These are phyloP conservation scores for Penicillium atrosanguineum DNA, from an alignment of 495 filamentous ascomycete genomes.

Conservation along the genomic window DNA sequence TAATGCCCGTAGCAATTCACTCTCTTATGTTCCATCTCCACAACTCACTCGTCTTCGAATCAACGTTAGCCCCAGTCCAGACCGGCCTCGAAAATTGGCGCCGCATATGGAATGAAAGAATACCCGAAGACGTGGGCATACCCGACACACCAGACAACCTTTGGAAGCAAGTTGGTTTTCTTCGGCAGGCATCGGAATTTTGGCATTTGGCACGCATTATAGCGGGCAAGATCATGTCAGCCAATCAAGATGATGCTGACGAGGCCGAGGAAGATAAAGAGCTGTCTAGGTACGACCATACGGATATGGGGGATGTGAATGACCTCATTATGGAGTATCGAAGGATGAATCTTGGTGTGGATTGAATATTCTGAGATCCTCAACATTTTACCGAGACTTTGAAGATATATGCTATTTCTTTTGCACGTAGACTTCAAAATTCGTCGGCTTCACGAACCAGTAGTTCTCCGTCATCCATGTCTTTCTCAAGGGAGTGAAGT, in stretches of 20 bases:
- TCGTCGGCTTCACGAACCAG: conserved; percentile 49
- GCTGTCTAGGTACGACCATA: conserved; percentile 24
- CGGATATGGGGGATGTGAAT: conserved; percentile 32
- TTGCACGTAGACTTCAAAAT: conserved; percentile 32
- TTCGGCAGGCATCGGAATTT: conserved; percentile 26
- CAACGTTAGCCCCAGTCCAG: conserved; percentile 24
- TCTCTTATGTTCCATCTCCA: conserved; percentile 29
- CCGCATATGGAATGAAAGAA: conserved; percentile 22
- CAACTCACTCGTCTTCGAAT: conserved; percentile 29
- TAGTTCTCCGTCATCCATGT: conserved; percentile 40
- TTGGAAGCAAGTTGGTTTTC: conserved; percentile 32
- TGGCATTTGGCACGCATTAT: conserved; percentile 31
- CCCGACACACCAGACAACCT: conserved; percentile 16
- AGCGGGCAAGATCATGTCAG: conserved; percentile 14
- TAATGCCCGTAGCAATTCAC: conserved; percentile 2
- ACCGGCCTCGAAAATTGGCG: conserved; percentile 30
- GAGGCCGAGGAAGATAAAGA: background rate
- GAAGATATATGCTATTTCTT: conserved; percentile 1
- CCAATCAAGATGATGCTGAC: conserved; percentile 1
- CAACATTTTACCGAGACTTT: background rate
- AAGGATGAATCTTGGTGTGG: conserved; percentile 21
- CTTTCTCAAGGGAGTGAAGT: conserved; percentile 30
- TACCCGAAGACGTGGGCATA: conserved; percentile 22
- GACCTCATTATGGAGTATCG: conserved; percentile 31
- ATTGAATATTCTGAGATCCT: background rate